Conservation (phyloP, 176 grass and related monocot species). For the Aechmea fasciata region DNA sequence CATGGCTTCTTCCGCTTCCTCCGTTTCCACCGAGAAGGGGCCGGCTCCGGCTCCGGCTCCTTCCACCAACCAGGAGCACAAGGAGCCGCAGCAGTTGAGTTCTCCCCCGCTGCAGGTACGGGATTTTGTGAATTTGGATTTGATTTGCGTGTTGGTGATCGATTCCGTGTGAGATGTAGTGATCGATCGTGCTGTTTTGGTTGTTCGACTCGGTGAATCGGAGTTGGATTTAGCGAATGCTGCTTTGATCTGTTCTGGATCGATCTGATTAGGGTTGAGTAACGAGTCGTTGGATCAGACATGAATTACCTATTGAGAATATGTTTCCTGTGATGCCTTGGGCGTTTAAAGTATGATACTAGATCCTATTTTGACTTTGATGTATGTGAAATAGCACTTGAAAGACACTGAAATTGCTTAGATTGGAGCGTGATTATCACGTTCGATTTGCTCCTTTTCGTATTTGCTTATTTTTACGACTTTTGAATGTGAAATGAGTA, state of each 20-base stretch:
- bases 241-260: neutral
- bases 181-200: neutral
- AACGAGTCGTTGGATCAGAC: too few species aligned
- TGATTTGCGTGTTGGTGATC: neutral
- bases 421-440: too few species aligned
- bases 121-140: neutral
- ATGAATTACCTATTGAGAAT: too few species aligned
- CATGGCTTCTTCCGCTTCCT: constrained; percentile 17
- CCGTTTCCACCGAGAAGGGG: constrained; percentile 18
- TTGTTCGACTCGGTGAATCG: neutral
- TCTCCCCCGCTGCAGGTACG: constrained; percentile 29
- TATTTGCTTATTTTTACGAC: too few species aligned
- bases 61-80: constrained; percentile 20
- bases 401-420: too few species aligned
- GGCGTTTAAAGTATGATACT: too few species aligned
- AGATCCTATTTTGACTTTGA: too few species aligned
- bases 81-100: constrained; percentile 8
- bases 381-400: too few species aligned
- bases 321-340: too few species aligned
- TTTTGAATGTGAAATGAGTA: too few species aligned
- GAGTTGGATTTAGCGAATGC: neutral
- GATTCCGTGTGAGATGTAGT: neutral
- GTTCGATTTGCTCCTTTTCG: too few species aligned
- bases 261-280: neutral
- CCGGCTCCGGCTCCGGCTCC: constrained; percentile 8